phyloP scores from a whole-genome alignment of 2,329 filamentous ascomycete genomes.

The Corynespora cassiicola region DNA sequence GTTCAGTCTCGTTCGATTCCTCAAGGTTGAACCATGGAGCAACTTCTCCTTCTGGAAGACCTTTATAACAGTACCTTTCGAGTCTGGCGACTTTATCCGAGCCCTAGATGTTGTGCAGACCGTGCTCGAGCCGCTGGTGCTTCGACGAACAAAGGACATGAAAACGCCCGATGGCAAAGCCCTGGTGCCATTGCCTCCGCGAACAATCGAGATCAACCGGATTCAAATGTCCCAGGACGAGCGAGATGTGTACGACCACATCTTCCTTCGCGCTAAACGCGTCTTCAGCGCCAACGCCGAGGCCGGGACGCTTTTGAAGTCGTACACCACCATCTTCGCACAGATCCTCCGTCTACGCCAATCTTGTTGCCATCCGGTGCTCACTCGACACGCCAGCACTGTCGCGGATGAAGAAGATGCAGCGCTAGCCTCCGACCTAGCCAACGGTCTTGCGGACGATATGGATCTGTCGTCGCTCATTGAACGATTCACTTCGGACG shows the following conservation, averaged over 20 bases:
- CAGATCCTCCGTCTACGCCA: slow-evolving; percentile 93
- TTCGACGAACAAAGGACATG: slow-evolving; percentile 97
- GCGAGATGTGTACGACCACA: slow-evolving; percentile 89
- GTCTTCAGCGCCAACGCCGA: slow-evolving; percentile 88
- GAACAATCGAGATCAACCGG: slow-evolving; percentile 83
- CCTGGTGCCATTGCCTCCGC: slow-evolving; percentile 81
- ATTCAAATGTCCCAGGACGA: slow-evolving; percentile 86
- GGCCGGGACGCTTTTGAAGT: slow-evolving; percentile 91
- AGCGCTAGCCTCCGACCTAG: slow-evolving; percentile 76
- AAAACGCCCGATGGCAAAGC: slow-evolving; percentile 86
- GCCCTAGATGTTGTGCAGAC: slow-evolving; percentile 97
- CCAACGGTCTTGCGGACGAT: slow-evolving; percentile 85
- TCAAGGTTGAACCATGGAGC: slow-evolving; percentile 95
- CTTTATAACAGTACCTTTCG: slow-evolving; percentile 96
- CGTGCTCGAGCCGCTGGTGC: slow-evolving; percentile 91
- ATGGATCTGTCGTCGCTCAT: slow-evolving; percentile 94
- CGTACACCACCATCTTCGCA: slow-evolving; percentile 95
- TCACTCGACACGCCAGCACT: slow-evolving; percentile 84
- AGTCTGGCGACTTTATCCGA: slow-evolving; percentile 91
- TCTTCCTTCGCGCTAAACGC: slow-evolving; percentile 81
- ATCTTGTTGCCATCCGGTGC: slow-evolving; percentile 89
- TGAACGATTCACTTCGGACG: slow-evolving; percentile 75
- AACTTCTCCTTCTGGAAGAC: slow-evolving; percentile 99
- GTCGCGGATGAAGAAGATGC: slow-evolving; percentile 89
- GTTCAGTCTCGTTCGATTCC: slow-evolving; percentile 89